Evolutionary conservation across 2,329 filamentous ascomycete species (phyloP).

Genomic region (Cylindrodendrum hubeiense): DNA sequence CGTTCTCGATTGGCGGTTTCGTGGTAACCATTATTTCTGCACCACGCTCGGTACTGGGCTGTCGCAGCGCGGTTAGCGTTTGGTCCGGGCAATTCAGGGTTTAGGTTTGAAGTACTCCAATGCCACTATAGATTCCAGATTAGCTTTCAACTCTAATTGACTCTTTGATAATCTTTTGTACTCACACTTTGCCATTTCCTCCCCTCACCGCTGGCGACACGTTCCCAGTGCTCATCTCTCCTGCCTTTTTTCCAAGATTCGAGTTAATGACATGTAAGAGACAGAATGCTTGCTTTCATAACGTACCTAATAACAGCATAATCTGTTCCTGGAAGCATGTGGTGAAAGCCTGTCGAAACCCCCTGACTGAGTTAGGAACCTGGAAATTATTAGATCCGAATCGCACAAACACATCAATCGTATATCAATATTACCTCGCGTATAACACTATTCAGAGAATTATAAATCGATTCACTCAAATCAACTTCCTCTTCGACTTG

Average conservation of each 20-base stretch:
- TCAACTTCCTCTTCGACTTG: background rate
- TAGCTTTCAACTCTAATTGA: background rate
- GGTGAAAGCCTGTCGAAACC: slow-evolving; percentile 19
- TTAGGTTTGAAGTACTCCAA: slow-evolving; percentile 27
- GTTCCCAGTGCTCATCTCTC: slow-evolving; percentile 30
- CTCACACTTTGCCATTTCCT: slow-evolving; percentile 34
- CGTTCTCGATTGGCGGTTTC: slow-evolving; percentile 24
- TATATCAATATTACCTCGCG: background rate
- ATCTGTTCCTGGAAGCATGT: slow-evolving; percentile 32
- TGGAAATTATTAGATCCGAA: slow-evolving; percentile 15
- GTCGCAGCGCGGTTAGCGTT: slow-evolving; percentile 7
- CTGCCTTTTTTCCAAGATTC: background rate
- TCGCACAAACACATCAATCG: rapidly evolving
- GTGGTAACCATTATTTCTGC: slow-evolving; percentile 44
- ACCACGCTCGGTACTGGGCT: slow-evolving; percentile 50
- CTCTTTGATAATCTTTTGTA: background rate
- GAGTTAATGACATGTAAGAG: background rate
- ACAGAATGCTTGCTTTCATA: background rate
- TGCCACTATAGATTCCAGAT: slow-evolving; percentile 34
- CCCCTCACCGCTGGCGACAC: slow-evolving; percentile 32
- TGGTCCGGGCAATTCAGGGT: background rate
- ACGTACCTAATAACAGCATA: slow-evolving; percentile 32
- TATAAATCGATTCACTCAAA: slow-evolving; percentile 1
- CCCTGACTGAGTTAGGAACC: slow-evolving; percentile 7
- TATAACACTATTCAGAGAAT: background rate